These are phyloP conservation scores for Trametes cingulata DNA, from an alignment of 768 basidiomycete genomes.

Conservation along the genomic window DNA sequence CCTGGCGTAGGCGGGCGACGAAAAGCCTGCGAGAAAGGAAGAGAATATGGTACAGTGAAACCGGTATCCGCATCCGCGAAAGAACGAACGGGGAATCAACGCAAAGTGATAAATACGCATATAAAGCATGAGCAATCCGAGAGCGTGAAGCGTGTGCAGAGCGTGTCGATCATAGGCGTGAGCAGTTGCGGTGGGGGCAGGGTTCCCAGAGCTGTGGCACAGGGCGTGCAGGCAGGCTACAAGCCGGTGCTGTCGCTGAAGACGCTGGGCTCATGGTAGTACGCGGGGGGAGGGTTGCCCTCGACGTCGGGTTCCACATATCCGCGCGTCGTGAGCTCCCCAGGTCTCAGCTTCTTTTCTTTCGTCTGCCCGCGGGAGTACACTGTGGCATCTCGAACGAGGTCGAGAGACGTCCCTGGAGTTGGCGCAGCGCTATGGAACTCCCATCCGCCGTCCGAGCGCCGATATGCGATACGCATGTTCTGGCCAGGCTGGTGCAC, in stretches of 20 bases:
- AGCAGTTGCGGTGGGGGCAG: too few relatives aligned
- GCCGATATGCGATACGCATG: constrained; percentile 58
- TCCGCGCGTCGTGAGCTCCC: constrained; percentile 27
- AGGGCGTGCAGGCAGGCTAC: neutral
- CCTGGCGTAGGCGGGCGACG: neutral
- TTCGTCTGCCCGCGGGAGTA: constrained; percentile 12
- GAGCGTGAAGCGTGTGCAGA: constrained; percentile 13
- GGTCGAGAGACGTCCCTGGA: constrained; percentile 11
- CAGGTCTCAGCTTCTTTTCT: constrained; percentile 23
- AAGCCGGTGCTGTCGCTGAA: constrained; percentile 17
- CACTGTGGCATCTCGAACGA: constrained; percentile 14
- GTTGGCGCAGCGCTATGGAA: constrained; percentile 38
- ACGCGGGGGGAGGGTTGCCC: constrained; percentile 20
- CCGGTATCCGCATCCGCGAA: constrained; percentile 6
- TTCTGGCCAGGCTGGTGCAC: constrained; percentile 53
- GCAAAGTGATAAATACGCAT: constrained; percentile 12
- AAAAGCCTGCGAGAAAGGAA: neutral
- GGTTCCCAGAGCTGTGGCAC: too few relatives aligned
- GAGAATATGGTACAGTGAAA: constrained; percentile 1
- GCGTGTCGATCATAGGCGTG: constrained; percentile 2
- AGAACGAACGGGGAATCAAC: neutral
- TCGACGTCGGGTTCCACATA: constrained; percentile 23
- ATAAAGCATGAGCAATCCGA: constrained; percentile 14
- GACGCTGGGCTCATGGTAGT: constrained; percentile 16
- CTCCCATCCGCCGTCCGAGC: constrained; percentile 57